A percentile compares a stretch with the other conserved stretches of the same genome.
These are phyloP conservation scores for Aspergillus bertholletiae DNA, from an alignment of 495 filamentous ascomycete species.

Conservation along the genomic window DNA sequence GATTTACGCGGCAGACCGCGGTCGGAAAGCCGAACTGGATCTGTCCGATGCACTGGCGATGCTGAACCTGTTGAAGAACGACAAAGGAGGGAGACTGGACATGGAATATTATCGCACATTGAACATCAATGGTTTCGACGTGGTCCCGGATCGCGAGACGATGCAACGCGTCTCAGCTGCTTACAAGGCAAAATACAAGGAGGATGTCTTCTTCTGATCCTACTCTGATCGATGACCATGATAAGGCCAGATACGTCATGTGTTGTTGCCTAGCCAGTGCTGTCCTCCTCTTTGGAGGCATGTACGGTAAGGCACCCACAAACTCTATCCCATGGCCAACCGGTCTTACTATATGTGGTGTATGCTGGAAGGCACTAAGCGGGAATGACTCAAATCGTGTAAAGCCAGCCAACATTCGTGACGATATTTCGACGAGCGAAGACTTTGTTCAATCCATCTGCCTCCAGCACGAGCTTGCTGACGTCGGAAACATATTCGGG, in stretches of 20 bases:
- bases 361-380: too few relatives aligned
- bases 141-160: conserved; percentile 20
- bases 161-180: conserved; percentile 22
- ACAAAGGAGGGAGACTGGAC: conserved; percentile 20
- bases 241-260: neutral
- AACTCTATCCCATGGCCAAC: neutral
- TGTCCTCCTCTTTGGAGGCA: neutral
- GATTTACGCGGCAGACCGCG: conserved; percentile 16
- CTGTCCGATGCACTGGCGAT: conserved; percentile 26
- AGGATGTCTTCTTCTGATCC: conserved; percentile 17
- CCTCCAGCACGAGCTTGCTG: neutral
- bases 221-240: too few relatives aligned
- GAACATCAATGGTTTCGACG: conserved; percentile 24
- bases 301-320: neutral
- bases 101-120: conserved; percentile 22
- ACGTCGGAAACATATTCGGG: neutral
- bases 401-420: conserved; percentile 8
- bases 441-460: neutral
- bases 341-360: too few relatives aligned
- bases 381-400: neutral
- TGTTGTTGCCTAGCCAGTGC: neutral
- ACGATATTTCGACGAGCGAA: neutral
- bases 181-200: conserved; percentile 19
- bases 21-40: conserved; percentile 21
- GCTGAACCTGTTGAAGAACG: conserved; percentile 18